A percentile compares a stretch with the other conserved stretches of the same genome.
Evolutionary conservation across 2,329 filamentous ascomycete species (phyloP).

Genomic region (Colletotrichum aenigma): DNA sequence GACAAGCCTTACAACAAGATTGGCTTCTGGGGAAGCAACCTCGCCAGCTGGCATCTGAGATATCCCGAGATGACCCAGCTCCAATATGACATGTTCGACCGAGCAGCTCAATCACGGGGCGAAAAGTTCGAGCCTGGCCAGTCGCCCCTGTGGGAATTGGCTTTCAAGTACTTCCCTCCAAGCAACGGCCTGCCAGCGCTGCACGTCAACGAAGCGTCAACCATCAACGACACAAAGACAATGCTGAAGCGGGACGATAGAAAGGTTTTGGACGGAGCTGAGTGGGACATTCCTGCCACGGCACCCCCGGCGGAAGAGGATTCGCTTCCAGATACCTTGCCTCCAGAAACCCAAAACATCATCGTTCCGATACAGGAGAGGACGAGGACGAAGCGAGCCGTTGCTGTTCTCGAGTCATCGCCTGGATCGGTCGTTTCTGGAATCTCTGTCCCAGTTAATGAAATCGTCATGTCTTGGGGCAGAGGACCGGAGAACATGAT

Average conservation of each 20-base stretch:
- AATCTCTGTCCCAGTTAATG: slow-evolving; percentile 68
- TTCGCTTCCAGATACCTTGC: slow-evolving; percentile 39
- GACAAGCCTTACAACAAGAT: slow-evolving; percentile 61
- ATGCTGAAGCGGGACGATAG: slow-evolving; percentile 27
- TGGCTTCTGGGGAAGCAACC: slow-evolving; percentile 62
- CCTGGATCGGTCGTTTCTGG: slow-evolving; percentile 67
- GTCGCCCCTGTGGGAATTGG: slow-evolving; percentile 58
- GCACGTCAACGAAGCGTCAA: slow-evolving; percentile 7
- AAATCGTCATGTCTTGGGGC: slow-evolving; percentile 78
- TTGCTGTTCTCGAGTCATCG: slow-evolving; percentile 72
- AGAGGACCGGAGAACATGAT: slow-evolving; percentile 72
- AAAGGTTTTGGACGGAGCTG: slow-evolving; percentile 27
- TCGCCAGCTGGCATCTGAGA: slow-evolving; percentile 61
- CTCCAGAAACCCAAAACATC: slow-evolving; percentile 35
- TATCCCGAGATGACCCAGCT: slow-evolving; percentile 69
- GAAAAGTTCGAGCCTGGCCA: slow-evolving; percentile 60
- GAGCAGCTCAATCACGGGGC: slow-evolving; percentile 52
- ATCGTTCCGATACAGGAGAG: slow-evolving; percentile 37
- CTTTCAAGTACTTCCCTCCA: slow-evolving; percentile 64
- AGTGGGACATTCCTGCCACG: slow-evolving; percentile 28
- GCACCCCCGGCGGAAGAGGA: slow-evolving; percentile 27
- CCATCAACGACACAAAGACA: slow-evolving; percentile 16
- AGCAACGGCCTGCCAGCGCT: slow-evolving; percentile 17
- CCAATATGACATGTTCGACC: slow-evolving; percentile 59
- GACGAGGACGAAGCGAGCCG: slow-evolving; percentile 40